These are phyloP conservation scores for Candida loeiensis DNA, from an alignment of 805 yeast genomes.

Conservation along the genomic window DNA sequence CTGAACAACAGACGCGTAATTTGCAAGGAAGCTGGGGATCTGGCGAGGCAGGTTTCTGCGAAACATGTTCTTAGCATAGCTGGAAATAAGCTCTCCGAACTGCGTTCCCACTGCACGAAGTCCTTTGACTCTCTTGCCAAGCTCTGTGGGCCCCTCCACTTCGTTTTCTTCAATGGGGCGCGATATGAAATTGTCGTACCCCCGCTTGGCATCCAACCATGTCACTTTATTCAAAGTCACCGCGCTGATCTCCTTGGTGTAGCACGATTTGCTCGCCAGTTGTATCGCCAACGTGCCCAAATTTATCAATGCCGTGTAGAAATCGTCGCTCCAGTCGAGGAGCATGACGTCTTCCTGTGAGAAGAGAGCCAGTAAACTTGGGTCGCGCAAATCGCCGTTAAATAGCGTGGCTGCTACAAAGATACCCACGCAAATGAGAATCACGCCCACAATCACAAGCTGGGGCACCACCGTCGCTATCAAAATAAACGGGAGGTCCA, in stretches of 20 bases:
- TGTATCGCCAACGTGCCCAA: constrained; percentile 61
- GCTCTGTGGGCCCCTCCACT: constrained; percentile 1
- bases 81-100: constrained; percentile 1
- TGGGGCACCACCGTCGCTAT: constrained; percentile 67
- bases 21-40: constrained; percentile 30
- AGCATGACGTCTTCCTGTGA: constrained; percentile 29
- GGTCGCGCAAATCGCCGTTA: constrained; percentile 33
- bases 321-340: constrained; percentile 55
- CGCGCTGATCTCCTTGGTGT: constrained; percentile 53
- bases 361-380: constrained; percentile 10
- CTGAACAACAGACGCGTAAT: constrained; percentile 6
- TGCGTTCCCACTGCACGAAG: not conserved
- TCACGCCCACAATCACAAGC: constrained; percentile 48
- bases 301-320: constrained; percentile 57
- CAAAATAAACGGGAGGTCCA: constrained; percentile 52
- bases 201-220: constrained; percentile 45
- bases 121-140: not conserved
- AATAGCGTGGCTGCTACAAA: constrained; percentile 57
- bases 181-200: constrained; percentile 11
- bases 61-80: not conserved
- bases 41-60: not conserved
- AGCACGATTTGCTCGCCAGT: constrained; percentile 65
- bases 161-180: not conserved
- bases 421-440: constrained; percentile 48
- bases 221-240: constrained; percentile 49